Evolutionary conservation across 1,284 basidiomycete species (phyloP).

Genomic region (Phylloporus sp.): DNA sequence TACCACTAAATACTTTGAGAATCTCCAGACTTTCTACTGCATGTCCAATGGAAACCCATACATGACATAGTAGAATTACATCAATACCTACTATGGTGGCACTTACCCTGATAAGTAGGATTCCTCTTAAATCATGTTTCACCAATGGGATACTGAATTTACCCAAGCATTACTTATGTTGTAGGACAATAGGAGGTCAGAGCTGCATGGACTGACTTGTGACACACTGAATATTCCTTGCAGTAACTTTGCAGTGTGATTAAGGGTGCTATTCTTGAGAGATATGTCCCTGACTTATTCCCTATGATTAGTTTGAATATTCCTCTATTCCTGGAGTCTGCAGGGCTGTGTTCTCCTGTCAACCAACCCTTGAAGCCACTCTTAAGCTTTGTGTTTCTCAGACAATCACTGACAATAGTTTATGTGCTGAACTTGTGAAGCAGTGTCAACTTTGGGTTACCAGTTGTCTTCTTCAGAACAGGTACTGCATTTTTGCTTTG

Average conservation of each 20-base stretch:
- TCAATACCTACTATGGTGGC: not conserved
- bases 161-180: not conserved
- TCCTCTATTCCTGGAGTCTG: not conserved
- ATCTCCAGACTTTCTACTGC: not conserved
- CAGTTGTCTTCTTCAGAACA: constrained; percentile 27
- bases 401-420: not conserved
- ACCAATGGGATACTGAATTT: not conserved
- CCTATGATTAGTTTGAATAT: not conserved
- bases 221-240: not conserved
- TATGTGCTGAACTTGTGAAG: not conserved
- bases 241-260: not conserved
- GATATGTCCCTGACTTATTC: not conserved
- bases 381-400: not conserved
- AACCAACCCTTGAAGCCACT: not conserved
- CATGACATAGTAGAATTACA: not conserved
- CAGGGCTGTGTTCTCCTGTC: not conserved
- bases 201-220: not conserved
- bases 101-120: not conserved
- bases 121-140: not conserved
- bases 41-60: not conserved
- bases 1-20: not conserved
- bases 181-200: not conserved
- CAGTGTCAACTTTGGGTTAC: not conserved
- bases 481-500: constrained; percentile 28
- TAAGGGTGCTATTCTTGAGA: not conserved